Conservation (phyloP, 2,329 filamentous ascomycete species). For the Fusarium sp. region DNA sequence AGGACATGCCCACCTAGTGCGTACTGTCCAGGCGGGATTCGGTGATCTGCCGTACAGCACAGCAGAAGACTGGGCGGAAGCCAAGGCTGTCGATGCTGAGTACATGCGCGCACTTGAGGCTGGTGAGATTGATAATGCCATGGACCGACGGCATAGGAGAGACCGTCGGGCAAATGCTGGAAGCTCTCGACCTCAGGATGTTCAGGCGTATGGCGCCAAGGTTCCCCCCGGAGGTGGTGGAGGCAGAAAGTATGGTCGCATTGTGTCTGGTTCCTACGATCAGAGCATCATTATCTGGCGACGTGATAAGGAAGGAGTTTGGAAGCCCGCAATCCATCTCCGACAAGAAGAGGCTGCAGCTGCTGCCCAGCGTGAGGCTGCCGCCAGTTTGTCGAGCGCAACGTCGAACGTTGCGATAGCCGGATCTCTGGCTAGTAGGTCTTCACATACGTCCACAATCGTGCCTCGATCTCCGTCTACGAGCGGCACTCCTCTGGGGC, state of each 20-base stretch:
- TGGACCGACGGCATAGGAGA: constrained; percentile 46
- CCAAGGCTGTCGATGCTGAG: constrained; percentile 74
- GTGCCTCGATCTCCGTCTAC: constrained; percentile 14
- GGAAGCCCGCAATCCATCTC: constrained; percentile 80
- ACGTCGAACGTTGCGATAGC: constrained; percentile 24
- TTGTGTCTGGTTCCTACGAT: constrained; percentile 96
- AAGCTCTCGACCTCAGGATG: constrained; percentile 77
- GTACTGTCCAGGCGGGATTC: constrained; percentile 94
- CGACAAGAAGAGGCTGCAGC: constrained; percentile 76
- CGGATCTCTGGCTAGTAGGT: constrained; percentile 5
- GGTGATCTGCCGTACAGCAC: constrained; percentile 85
- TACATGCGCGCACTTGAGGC: constrained; percentile 71
- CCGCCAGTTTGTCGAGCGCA: constrained; percentile 19
- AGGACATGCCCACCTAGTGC: constrained; percentile 84
- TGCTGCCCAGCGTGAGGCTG: constrained; percentile 53
- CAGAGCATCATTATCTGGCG: constrained; percentile 97
- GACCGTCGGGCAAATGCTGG: constrained; percentile 70
- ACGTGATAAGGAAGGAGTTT: constrained; percentile 83
- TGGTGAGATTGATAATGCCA: constrained; percentile 55
- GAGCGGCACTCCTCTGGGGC: constrained; percentile 12
- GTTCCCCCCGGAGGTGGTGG: constrained; percentile 92
- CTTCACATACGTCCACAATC: constrained; percentile 9
- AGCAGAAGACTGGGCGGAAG: constrained; percentile 77
- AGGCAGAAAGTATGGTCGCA: constrained; percentile 88
- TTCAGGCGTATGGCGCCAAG: constrained; percentile 83